Evolutionary conservation across 345 rosid genomes (phyloP), one percentile per base, ranked within the genome.

Genomic region (Moringa oleifera): DNA sequence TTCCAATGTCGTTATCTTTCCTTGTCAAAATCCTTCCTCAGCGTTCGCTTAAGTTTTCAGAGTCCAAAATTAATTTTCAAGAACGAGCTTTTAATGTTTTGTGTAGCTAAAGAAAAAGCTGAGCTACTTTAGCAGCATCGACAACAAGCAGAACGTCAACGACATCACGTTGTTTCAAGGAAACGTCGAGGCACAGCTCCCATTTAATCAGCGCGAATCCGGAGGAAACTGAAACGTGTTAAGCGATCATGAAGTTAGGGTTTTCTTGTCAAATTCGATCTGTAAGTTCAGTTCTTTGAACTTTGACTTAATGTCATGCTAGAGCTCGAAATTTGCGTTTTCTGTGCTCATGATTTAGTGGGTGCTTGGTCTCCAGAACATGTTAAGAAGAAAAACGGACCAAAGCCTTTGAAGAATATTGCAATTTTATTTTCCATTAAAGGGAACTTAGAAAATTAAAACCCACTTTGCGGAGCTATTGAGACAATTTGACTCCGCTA

Each of bases 191-290:
- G 33, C 5, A 28, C 5, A 3, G 33, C 8, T 28, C 33, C 8
- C 5, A 28, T 28, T 8, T 28, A 28, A 28, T 8, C 33, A 8
- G 3, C 33, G 33, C 33, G 33, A 28, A 28, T 28, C 33, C 55
- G 20, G 36, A n/a, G 17, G 59, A 23, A 31, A 21, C n/a, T 8
- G 18, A 15, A 20, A 20, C 20, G 36, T 12, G 46, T 63, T 64
- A 58, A 57, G 62, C 55, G 51, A 76, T 71, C 23, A 79, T 83
- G 86, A 74, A 67, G 74, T 53, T 71, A 49, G 76, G 51, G 63
- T 69, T 76, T 62, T 52, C 68, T 57, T 64, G 36, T 68, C 66
- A 33, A 58, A 18, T 62, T 65, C 53, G 62, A 79, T 76, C 72
- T 51, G 89, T 86, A 68, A 81, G 86, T 69, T 55, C 12, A 7